Evolutionary conservation across 2,329 filamentous ascomycete genomes (phyloP), one percentile per base, ranked within the genome.

Genomic region (Scedosporium apiospermum): DNA sequence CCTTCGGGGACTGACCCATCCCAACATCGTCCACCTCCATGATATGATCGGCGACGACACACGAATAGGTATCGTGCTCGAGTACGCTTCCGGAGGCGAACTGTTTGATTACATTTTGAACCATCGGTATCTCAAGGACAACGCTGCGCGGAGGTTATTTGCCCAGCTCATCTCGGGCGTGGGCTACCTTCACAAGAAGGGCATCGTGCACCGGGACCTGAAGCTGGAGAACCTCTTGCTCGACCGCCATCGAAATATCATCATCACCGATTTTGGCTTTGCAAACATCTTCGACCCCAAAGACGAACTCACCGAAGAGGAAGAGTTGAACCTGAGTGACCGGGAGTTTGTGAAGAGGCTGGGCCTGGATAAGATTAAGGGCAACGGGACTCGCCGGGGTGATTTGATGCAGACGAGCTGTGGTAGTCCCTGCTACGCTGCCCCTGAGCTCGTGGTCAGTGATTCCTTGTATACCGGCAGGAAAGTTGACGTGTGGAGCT

Each of bases 401-500:
- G 95, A 99, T 77, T 78, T 99, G 71, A 99, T 99, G 95, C 93
- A 97, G 76, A 99, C 95, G 10, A 98, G 95, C 74, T 99, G 95
- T 74, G 95, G 95, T 66, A 98, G 93, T 75, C 95, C 95, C 6
- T 99, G 95, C 72, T 99, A 99, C 75, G 95, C 95, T 58, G 95
- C 95, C 14, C 95, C 95, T 4, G 95, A 99, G 77, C 81, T 99
- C 62, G 95, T 99, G 14, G 95, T 99, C 65, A 98, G 92, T 73
- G 95, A 99, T 75, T 96, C 93, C 16, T 79, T 99, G 6, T 99
- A 99, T 76, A 99, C 95, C 1, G 95, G 95, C 57, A 87, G 93
- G 61, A 99, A 99, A 76, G 95, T 99, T 27, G 95, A 99, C 72
- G 95, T 99, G 42, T 99, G 95, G 95, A 98, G 95, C 75, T 99